These are phyloP conservation scores for Chlorophyllum brunneum DNA, from an alignment of 768 basidiomycete species.

Conservation along the genomic window DNA sequence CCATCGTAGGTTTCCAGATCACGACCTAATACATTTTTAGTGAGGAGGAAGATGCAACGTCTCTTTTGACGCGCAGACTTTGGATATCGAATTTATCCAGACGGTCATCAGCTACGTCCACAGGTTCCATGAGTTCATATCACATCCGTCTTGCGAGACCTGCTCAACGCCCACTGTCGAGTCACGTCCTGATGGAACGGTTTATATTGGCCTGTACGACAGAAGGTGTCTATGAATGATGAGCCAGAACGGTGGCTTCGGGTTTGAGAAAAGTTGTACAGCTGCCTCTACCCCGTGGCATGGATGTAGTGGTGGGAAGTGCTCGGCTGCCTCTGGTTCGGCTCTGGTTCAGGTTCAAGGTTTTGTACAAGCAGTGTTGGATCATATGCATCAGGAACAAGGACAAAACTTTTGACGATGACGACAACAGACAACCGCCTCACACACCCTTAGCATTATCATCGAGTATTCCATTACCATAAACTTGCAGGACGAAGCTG, in stretches of 20 bases:
- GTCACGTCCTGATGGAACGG: conserved; percentile 28
- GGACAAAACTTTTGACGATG: conserved; percentile 6
- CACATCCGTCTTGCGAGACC: conserved; percentile 10
- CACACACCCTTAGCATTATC: conserved; percentile 30
- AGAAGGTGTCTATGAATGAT: conserved; percentile 18
- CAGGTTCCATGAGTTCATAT: conserved; percentile 22
- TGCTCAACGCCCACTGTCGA: conserved; percentile 27
- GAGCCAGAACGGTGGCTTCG: conserved; percentile 1
- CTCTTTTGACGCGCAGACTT: conserved; percentile 58
- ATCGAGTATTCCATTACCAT: conserved; percentile 30
- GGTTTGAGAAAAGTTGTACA: conserved; percentile 9
- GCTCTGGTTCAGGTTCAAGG: conserved; percentile 11
- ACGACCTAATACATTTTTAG: conserved; percentile 27
- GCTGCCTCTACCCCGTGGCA: conserved; percentile 22
- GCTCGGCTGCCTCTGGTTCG: too few relatives aligned
- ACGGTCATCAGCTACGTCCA: conserved; percentile 41
- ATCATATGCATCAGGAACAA: conserved; percentile 14
- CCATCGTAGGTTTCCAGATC: neutral
- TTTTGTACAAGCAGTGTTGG: conserved; percentile 29
- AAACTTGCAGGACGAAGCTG: conserved; percentile 26
- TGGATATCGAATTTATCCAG: conserved; percentile 51
- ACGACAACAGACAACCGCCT: conserved; percentile 15
- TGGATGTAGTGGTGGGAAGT: conserved; percentile 15
- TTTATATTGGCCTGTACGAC: conserved; percentile 19
- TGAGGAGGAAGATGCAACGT: conserved; percentile 73